A percentile compares a stretch with the other conserved stretches of the same genome.
phyloP scores from a whole-genome alignment of 73 alveolate species.

The Paramecium bursaria region DNA sequence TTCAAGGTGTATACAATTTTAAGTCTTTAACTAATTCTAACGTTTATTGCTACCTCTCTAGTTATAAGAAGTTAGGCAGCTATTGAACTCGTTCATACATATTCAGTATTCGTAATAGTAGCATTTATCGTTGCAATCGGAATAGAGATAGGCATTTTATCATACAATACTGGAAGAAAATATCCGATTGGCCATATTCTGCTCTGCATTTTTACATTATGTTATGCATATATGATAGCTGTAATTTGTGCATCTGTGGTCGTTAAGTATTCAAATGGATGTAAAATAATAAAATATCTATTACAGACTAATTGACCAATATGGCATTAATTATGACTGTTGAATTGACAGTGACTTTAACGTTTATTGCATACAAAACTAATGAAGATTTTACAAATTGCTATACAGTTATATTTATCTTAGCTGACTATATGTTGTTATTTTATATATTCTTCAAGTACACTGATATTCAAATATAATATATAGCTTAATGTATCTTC shows the following conservation, averaged over 20 bases:
- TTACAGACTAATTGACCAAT: conserved; percentile 66
- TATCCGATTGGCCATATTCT: conserved; percentile 88
- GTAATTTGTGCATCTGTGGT: not conserved
- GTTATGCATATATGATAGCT: conserved; percentile 86
- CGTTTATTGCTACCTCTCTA: conserved; percentile 48
- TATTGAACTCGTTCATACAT: not conserved
- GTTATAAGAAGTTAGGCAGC: not conserved
- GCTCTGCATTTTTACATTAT: conserved; percentile 84
- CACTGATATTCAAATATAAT: not conserved
- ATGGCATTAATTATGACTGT: conserved; percentile 91
- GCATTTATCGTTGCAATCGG: conserved; percentile 72
- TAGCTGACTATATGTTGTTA: conserved; percentile 69
- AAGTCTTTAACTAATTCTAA: conserved; percentile 36
- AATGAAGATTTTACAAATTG: conserved; percentile 87
- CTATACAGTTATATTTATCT: conserved; percentile 73
- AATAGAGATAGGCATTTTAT: not conserved
- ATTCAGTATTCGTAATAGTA: conserved; percentile 33
- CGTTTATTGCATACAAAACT: conserved; percentile 89
- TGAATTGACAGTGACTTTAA: conserved; percentile 83
- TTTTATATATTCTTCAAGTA: conserved; percentile 70
- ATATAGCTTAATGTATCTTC: conserved; percentile 29
- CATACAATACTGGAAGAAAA: conserved; percentile 68
- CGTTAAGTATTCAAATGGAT: not conserved
- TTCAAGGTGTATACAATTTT: conserved; percentile 67
- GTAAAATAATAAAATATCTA: not conserved